Conservation (phyloP, 2,329 filamentous ascomycete genomes). For the Neonectria ditissima region DNA sequence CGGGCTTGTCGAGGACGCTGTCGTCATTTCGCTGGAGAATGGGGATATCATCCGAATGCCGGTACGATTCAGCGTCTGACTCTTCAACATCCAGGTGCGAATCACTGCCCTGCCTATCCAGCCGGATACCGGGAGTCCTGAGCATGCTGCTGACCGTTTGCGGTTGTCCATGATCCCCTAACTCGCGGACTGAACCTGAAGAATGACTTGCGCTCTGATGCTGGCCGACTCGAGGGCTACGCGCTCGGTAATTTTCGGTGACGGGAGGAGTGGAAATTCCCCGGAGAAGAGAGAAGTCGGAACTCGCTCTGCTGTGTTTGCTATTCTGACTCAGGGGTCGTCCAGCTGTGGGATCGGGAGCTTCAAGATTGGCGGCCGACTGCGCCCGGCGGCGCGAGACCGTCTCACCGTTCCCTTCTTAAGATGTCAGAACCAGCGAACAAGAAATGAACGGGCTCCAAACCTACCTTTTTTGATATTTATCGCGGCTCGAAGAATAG, state of each 20-base stretch:
- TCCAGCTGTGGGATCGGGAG: constrained; percentile 61
- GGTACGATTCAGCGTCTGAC: constrained; percentile 74
- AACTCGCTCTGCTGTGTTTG: constrained; percentile 78
- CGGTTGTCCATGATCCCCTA: constrained; percentile 38
- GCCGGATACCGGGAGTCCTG: constrained; percentile 63
- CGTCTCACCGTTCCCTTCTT: constrained; percentile 58
- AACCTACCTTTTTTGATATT: constrained; percentile 72
- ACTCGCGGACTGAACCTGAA: constrained; percentile 26
- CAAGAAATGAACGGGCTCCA: not conserved
- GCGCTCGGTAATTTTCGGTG: constrained; percentile 50
- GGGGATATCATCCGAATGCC: constrained; percentile 75
- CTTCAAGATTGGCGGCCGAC: constrained; percentile 71
- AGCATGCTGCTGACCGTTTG: constrained; percentile 63
- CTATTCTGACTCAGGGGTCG: constrained; percentile 70
- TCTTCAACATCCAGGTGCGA: constrained; percentile 77
- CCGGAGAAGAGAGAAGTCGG: constrained; percentile 73
- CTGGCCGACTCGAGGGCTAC: constrained; percentile 49
- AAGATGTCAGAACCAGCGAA: constrained; percentile 7
- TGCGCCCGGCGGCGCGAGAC: constrained; percentile 67
- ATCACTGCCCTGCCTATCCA: constrained; percentile 61
- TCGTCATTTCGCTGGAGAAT: constrained; percentile 76
- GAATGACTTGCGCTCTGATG: constrained; percentile 29
- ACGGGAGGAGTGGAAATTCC: constrained; percentile 63
- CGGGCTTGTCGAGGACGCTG: constrained; percentile 62
- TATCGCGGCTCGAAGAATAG: constrained; percentile 79